Base-by-base conservation (phyloP, 73 alveolate genomes). In the Uronychia setigera region DNA sequence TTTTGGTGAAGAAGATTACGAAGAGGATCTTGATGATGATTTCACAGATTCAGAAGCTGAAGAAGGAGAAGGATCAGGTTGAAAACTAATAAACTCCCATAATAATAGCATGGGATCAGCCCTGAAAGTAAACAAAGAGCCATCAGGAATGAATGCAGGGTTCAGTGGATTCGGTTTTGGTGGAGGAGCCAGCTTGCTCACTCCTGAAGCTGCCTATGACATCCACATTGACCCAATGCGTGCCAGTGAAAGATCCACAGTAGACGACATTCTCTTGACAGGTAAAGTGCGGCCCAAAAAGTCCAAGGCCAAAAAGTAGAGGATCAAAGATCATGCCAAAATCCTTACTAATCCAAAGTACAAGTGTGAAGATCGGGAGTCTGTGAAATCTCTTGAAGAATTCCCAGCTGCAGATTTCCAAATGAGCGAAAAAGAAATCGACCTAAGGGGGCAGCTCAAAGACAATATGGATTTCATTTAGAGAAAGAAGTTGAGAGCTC, bases 271-370 rank as follows among this genome's bases (percentile, higher is more conserved):
- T n/a, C n/a, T n/a, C n/a, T n/a, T n/a, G n/a, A n/a, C n/a, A n/a
- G n/a, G n/a, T n/a, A n/a, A n/a, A n/a, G n/a, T n/a, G n/a, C n/a
- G n/a, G n/a, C n/a, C n/a, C n/a, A n/a, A n/a, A n/a, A n/a, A n/a
- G n/a, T n/a, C n/a, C n/a, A 46, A 46, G 67, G 19, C 5, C 5
- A 46, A 46, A 19, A 46, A 46, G 67, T 19, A 46, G 67, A 5
- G 67, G 5, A 46, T 46, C 19, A 46, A 46, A 46, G 67, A 46
- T 19, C 67, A 46, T 46, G 5, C 67, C 1, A 85, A 78, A 32
- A 85, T 85, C 25, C 33, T 74, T 29, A 85, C 91, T 28, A 85
- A 85, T 33, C 91, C 91, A 0, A 85, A 85, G 60, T 85, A 85
- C 81, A 85, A 59, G 79, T 76, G 85, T 59, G 28, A 74, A 25